Evolutionary conservation across 2,329 filamentous ascomycete genomes (phyloP).

Genomic region (Xylariaceae sp.): DNA sequence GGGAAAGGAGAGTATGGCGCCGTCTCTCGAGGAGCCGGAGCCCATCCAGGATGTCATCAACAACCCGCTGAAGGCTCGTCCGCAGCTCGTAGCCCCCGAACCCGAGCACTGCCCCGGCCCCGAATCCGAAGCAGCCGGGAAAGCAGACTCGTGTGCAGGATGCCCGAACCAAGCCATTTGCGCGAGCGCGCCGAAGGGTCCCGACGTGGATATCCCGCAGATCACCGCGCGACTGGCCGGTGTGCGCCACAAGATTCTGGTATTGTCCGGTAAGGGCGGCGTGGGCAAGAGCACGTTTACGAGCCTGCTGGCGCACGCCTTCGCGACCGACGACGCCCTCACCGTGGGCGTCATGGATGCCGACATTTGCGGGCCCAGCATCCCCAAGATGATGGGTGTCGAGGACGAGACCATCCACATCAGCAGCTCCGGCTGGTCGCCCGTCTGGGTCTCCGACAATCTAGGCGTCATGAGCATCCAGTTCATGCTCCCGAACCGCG

Average conservation of each 20-base stretch:
- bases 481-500: constrained; percentile 91
- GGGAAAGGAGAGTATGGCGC: constrained; percentile 57
- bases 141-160: constrained; percentile 80
- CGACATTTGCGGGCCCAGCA: constrained; percentile 92
- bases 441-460: constrained; percentile 93
- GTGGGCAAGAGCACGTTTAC: constrained; percentile 97
- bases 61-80: constrained; percentile 72
- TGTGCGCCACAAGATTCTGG: constrained; percentile 87
- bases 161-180: constrained; percentile 97
- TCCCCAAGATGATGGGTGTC: constrained; percentile 99
- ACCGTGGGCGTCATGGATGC: constrained; percentile 96
- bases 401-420: constrained; percentile 92
- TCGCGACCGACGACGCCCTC: constrained; percentile 72
- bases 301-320: constrained; percentile 80
- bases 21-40: constrained; percentile 70
- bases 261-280: constrained; percentile 91
- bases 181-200: constrained; percentile 88
- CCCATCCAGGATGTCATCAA: constrained; percentile 65
- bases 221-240: constrained; percentile 78
- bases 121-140: constrained; percentile 66
- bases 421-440: constrained; percentile 83
- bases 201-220: constrained; percentile 86
- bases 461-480: constrained; percentile 95
- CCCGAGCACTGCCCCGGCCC: constrained; percentile 96
- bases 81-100: constrained; percentile 86